Evolutionary conservation across 768 basidiomycete genomes (phyloP), one percentile per base, ranked within the genome.

Genomic region (Leccinum longicurvipes): DNA sequence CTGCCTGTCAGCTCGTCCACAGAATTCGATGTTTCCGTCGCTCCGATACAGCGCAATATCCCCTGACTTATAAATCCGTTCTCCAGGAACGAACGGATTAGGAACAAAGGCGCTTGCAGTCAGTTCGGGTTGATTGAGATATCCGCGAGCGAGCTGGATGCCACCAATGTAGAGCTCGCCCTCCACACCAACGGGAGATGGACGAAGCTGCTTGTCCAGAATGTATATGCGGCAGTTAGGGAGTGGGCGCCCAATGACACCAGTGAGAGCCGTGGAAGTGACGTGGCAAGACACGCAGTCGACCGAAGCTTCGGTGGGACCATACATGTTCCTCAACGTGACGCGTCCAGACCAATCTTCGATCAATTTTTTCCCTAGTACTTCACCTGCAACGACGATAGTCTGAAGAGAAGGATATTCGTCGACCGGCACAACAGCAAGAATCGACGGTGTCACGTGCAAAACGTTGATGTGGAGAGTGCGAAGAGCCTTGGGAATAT

Each of bases 1-100:
- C 42, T 72, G 71, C 34, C 70, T 62, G 63, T 72, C 72, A 15
- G 61, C 61, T 28, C 72, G 70, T 36, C 71, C 72, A 41, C 67
- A 64, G 52, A 67, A 72, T 32, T 67, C 65, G 29, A 72, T 57
- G n/a, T 67, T 60, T 24, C 71, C 71, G 36, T 68, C 68, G 1
- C 58, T 34, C 17, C 58, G 65, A 53, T 67, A 72, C 29, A 65
- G 32, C 1, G 63, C 68, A 21, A 73, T 58, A 19, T 72, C 72
- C 3, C 68, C 71, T 4, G 67, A 72, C 53, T 62, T 61, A 63
- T 71, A 72, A 8, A 72, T 56, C 31, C 67, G 66, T 44, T 65
- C 71, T 1, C 67, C 61, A 3, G 57, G 60, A 15, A 64, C 51
- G 56, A 73, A 73, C 4, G 72, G 71, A 46, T 69, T 68, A 4